Evolutionary conservation across 1,284 basidiomycete species (phyloP).

Genomic region (Cutaneotrichosporon curvatum): DNA sequence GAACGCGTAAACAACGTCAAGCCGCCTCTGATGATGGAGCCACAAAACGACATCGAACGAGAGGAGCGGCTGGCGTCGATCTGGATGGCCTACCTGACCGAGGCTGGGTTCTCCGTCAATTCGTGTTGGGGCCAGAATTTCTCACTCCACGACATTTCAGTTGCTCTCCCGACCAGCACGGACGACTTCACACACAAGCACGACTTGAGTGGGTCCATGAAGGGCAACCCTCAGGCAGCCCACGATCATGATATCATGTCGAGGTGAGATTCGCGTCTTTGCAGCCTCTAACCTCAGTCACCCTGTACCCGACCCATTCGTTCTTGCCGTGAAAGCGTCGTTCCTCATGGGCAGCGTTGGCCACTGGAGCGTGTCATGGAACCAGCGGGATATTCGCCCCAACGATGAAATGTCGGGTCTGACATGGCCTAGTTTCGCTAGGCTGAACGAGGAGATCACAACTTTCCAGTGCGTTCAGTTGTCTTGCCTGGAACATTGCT

Average conservation of each 20-base stretch:
- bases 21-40: slow-evolving; percentile 21
- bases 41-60: slow-evolving; percentile 22
- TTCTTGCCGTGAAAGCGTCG: slow-evolving; percentile 30
- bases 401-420: slow-evolving; percentile 27
- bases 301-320: slow-evolving; percentile 33
- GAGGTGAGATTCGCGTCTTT: no score
- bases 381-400: slow-evolving; percentile 26
- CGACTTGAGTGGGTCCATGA: slow-evolving; percentile 14
- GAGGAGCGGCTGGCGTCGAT: slow-evolving; percentile 35
- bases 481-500: neutral
- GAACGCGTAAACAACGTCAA: slow-evolving; percentile 23
- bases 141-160: slow-evolving; percentile 20
- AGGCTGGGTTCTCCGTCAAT: slow-evolving; percentile 30
- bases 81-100: slow-evolving; percentile 34
- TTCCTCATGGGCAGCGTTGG: slow-evolving; percentile 23
- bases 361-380: slow-evolving; percentile 32
- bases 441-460: slow-evolving; percentile 27
- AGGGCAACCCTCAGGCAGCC: slow-evolving; percentile 30
- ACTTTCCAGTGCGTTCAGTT: slow-evolving; percentile 21
- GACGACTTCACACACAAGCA: slow-evolving; percentile 18
- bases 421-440: slow-evolving; percentile 16
- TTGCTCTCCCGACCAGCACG: slow-evolving; percentile 24
- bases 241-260: slow-evolving; percentile 21
- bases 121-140: slow-evolving; percentile 27
- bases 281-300: slow-evolving; percentile 17